Conservation (phyloP, 1,284 basidiomycete species). For the Pyrrhoderma noxium region DNA sequence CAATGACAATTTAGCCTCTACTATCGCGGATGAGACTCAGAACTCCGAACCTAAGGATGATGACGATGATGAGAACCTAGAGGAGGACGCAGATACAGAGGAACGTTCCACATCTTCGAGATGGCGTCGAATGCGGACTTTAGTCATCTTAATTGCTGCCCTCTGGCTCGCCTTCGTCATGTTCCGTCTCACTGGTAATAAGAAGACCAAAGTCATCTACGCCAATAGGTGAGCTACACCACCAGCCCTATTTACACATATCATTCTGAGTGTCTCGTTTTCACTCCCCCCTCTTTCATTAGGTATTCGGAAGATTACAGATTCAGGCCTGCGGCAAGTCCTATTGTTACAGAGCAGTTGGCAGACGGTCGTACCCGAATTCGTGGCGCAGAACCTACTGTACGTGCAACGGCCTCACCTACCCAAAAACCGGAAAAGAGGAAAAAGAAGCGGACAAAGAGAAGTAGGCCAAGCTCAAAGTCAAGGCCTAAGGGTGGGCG, state of each 20-base stretch:
- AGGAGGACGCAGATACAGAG: not conserved
- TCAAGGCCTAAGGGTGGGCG: not conserved
- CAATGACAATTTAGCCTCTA: too few species aligned
- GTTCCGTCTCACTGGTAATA: not conserved
- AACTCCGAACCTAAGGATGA: not conserved
- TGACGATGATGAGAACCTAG: not conserved
- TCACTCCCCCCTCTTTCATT: slow-evolving; percentile 15
- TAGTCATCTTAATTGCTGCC: not conserved
- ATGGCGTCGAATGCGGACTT: slow-evolving; percentile 1
- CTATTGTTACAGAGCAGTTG: slow-evolving; percentile 55
- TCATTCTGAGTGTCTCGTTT: not conserved
- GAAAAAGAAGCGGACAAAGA: not conserved
- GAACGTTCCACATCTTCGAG: too few species aligned
- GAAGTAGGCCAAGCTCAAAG: not conserved
- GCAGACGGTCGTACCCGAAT: slow-evolving; percentile 50
- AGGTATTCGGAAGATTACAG: slow-evolving; percentile 62
- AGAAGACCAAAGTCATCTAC: slow-evolving; percentile 34
- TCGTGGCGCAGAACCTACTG: slow-evolving; percentile 41
- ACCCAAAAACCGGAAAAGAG: not conserved
- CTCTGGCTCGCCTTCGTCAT: slow-evolving; percentile 1
- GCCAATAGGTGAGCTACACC: slow-evolving; percentile 35
- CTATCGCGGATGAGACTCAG: too few species aligned
- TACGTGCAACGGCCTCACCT: not conserved
- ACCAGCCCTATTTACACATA: not conserved
- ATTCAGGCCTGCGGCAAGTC: slow-evolving; percentile 59